Evolutionary conservation across 495 filamentous ascomycete genomes (phyloP).

Genomic region (Neurospora tetrasperma): DNA sequence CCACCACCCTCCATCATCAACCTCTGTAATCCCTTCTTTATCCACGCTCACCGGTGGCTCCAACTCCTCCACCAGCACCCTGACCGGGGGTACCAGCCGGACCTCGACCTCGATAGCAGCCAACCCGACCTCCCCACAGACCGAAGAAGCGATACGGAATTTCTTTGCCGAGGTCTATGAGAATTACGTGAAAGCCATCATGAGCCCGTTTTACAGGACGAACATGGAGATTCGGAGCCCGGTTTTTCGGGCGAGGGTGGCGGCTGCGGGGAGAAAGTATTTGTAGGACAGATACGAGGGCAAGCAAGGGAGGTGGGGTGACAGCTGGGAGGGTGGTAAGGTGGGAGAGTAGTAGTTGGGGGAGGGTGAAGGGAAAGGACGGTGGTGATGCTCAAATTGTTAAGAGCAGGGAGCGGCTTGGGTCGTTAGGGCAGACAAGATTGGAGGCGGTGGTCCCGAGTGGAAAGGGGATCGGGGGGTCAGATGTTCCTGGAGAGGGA

Average conservation of each 20-base stretch:
- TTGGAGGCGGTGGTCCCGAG: neutral
- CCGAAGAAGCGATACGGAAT: slow-evolving; percentile 85
- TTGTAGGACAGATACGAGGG: slow-evolving; percentile 34
- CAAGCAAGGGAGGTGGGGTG: no score
- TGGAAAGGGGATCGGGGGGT: neutral
- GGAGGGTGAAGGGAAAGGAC: neutral
- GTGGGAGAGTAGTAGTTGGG: neutral
- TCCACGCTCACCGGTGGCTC: neutral
- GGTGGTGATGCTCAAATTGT: neutral
- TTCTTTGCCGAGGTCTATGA: slow-evolving; percentile 95
- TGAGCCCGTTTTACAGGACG: slow-evolving; percentile 86
- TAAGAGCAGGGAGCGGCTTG: neutral
- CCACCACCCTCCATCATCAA: slow-evolving; percentile 13
- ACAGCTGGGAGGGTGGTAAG: neutral
- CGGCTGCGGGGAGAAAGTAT: slow-evolving; percentile 87
- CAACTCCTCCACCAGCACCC: neutral
- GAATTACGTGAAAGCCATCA: slow-evolving; percentile 88
- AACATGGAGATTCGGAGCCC: slow-evolving; percentile 77
- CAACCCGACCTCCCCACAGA: slow-evolving; percentile 75
- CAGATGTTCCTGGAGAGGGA: neutral
- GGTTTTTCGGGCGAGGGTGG: slow-evolving; percentile 71
- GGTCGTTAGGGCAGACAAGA: neutral
- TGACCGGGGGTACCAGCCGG: slow-evolving; percentile 12
- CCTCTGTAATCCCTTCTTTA: neutral
- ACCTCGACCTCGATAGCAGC: slow-evolving; percentile 59